Base-by-base conservation (phyloP, 192 early-diverging fungal genomes). In the Umbelopsis vinacea region DNA sequence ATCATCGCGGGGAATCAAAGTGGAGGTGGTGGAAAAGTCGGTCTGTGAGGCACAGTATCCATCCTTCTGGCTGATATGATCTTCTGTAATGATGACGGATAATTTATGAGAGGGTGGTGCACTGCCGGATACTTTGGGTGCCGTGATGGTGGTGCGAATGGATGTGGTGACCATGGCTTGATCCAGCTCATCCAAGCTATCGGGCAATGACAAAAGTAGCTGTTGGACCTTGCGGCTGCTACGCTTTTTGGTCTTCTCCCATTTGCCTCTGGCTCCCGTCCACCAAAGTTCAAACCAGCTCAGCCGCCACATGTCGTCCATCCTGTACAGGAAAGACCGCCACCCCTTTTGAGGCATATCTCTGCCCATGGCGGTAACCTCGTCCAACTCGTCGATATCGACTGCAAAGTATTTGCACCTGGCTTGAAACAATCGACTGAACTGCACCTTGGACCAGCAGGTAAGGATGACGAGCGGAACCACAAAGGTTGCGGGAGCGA, bases 391-490 rank as follows among this genome's bases (percentile, higher is more conserved):
- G 7, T 63, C 57, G 6, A 63, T 26, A 29, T 63, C 57, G 57
- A 63, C 33, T 5, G 57, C 57, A 15, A 63, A 72, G 21, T 78
- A 54, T 33, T 88, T 84, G 0, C 82, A 76, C 67, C 83, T 69
- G 0, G 74, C 76, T 24, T 75, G 76, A 71, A 88, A 88, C 0
- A 84, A 75, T 23, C 82, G 75, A 4, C 67, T 29, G 6, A 84
- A 80, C 9, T 83, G 67, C 24, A 84, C 71, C 68, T 86, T 87
- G 70, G 79, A 77, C 67, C 81, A 87, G 0, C 70, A 33, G 0
- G 88, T 87, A 22, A 86, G 78, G 3, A 81, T 68, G 6, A 89
- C 66, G 24, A 88, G 50, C 3, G 82, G 82, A 0, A 85, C 43
- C 0, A 78, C 26, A 0, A 83, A 60, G n/a, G 82, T 71, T 23